Evolutionary conservation across 116 monocot genomes (phyloP), one percentile per base, ranked within the genome.

Genomic region (Papilionanthe hybrid): DNA sequence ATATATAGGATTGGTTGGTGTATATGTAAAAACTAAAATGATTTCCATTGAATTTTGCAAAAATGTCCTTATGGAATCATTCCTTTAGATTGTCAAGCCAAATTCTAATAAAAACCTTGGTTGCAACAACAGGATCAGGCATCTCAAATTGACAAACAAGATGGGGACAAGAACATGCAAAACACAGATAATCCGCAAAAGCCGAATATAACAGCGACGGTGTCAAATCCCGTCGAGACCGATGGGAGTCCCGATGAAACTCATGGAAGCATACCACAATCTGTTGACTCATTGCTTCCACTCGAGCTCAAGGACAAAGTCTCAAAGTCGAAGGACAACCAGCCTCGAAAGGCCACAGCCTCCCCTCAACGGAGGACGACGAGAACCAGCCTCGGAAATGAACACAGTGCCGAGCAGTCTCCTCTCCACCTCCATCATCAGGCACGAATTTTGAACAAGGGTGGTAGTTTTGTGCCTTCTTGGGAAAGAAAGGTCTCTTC

Each of bases 391-490:
- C 75, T 55, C 47, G 80, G 78, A 66, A 78, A 75, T 22, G 89
- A 91, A 27, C 85, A 74, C 63, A 89, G 82, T 37, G 17, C 67
- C 8, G 90, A 90, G 66, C 79, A 78, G 6, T 88, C 92, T 72
- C 93, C 93, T 13, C 79, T 87, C 79, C 82, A 87, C 30, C 84
- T 77, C 44, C 90, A 81, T 47, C 45, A 87, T 73, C 87, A 80
- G 1, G 81, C 25, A 28, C 82, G 63, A 85, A 53, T 57, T 60
- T 79, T 50, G 58, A 77, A 44, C 76, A 86, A 77, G 42, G 82
- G 49, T 28, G 82, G 79, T 7, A 77, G 77, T 7, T 80, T 80
- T 20, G 80, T 83, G 72, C 86, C 82, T 76, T 79, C 79, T 12
- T 23, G 75, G 76, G 87, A 87, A 75, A 50, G 75, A 44, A 88